A percentile compares a stretch with the other conserved stretches of the same genome.
Conservation (phyloP, 371 early-diverging fungal species). For the Apophysomyces trapeziformis region DNA sequence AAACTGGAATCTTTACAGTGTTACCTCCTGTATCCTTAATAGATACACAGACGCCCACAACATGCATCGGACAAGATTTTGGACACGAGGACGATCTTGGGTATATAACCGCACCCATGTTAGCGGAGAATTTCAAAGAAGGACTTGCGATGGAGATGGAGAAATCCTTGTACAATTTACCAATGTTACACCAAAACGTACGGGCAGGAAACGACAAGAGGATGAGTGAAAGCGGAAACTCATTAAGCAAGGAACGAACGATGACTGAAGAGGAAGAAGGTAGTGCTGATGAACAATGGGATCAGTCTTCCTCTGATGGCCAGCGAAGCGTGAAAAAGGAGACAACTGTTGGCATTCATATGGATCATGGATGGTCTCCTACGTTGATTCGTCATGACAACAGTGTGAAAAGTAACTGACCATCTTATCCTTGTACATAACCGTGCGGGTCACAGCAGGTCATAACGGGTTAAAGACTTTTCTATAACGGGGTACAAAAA, state of each 20-base stretch:
- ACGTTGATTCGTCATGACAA: neutral
- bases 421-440: neutral
- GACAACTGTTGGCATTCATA: neutral
- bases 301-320: neutral
- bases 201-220: neutral
- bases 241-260: neutral
- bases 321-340: neutral
- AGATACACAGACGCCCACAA: conserved; percentile 15
- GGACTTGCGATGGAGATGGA: neutral
- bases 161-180: neutral
- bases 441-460: neutral
- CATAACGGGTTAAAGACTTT: too few relatives aligned
- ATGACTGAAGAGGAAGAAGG: neutral
- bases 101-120: neutral
- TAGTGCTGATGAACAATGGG: neutral
- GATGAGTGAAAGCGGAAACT: neutral
- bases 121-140: neutral
- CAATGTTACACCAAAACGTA: neutral
- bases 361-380: neutral
- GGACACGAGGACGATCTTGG: neutral
- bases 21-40: conserved; percentile 51
- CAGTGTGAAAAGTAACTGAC: neutral
- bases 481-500: too few relatives aligned
- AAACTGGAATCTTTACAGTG: conserved; percentile 53
- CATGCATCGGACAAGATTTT: neutral